Percentiles rank a stretch among this genome's conserved stretches.
Conservation (phyloP, 2,329 filamentous ascomycete genomes). For the Beauveria asiatica region DNA sequence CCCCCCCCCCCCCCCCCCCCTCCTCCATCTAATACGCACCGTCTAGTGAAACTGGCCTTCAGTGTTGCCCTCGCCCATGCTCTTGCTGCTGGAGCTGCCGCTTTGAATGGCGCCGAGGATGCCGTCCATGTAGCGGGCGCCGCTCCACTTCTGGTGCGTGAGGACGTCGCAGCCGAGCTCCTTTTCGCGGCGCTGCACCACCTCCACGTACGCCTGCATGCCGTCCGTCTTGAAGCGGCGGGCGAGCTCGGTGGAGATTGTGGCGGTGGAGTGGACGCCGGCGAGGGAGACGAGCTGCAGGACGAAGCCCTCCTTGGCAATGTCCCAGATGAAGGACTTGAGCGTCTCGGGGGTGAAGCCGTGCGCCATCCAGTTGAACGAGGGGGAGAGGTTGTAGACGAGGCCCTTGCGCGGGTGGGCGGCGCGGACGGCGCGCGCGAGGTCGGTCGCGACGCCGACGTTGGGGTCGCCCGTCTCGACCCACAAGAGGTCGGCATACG, state of each 20-base stretch:
- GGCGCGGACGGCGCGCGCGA: conserved; percentile 67
- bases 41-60: conserved; percentile 55
- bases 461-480: conserved; percentile 89
- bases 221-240: conserved; percentile 79
- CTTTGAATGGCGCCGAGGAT: conserved; percentile 86
- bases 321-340: conserved; percentile 92
- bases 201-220: conserved; percentile 95
- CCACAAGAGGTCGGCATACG: conserved; percentile 92
- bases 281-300: conserved; percentile 60
- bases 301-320: conserved; percentile 77
- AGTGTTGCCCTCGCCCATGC: conserved; percentile 92
- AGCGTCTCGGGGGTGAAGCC: conserved; percentile 78
- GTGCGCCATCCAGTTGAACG: conserved; percentile 98
- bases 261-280: conserved; percentile 57
- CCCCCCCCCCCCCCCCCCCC: too few species aligned
- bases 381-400: conserved; percentile 93
- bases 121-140: conserved; percentile 68
- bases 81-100: conserved; percentile 79
- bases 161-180: conserved; percentile 86
- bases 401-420: conserved; percentile 72
- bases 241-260: conserved; percentile 64
- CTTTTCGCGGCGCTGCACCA: conserved; percentile 85
- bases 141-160: conserved; percentile 84
- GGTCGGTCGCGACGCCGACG: conserved; percentile 64
- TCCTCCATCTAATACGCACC: too few species aligned